These are phyloP conservation scores for Yamadazyma sp. DNA, from an alignment of 805 yeast genomes.

Conservation along the genomic window DNA sequence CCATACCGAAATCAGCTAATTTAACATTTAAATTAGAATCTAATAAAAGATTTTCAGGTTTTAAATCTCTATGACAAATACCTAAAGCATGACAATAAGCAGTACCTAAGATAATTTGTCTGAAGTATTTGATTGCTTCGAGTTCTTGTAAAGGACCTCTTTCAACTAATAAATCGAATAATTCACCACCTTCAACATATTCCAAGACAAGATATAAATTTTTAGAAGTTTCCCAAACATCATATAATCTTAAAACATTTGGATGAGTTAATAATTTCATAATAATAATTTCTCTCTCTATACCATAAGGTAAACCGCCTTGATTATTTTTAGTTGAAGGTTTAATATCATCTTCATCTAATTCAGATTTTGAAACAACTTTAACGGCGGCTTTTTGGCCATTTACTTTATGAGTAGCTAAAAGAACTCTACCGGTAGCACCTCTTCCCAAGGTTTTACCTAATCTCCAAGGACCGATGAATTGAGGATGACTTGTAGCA, in stretches of 20 bases:
- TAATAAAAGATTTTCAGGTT: conserved; percentile 73
- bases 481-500: conserved; percentile 43
- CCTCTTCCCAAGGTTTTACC: conserved; percentile 81
- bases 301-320: conserved; percentile 81
- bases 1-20: conserved; percentile 89
- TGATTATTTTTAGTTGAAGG: conserved; percentile 19
- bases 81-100: conserved; percentile 79
- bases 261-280: conserved; percentile 95
- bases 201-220: conserved; percentile 78
- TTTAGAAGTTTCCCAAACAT: conserved; percentile 96
- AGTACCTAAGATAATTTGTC: conserved; percentile 75
- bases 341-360: conserved; percentile 38
- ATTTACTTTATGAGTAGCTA: conserved; percentile 65
- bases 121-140: conserved; percentile 74
- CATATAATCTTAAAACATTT: conserved; percentile 88
- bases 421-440: conserved; percentile 74
- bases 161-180: conserved; percentile 70
- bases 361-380: conserved; percentile 67
- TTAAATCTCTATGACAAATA: conserved; percentile 77
- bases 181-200: conserved; percentile 86
- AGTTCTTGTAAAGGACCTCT: conserved; percentile 67
- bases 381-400: conserved; percentile 83
- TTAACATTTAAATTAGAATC: conserved; percentile 68
- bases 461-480: conserved; percentile 79
- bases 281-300: conserved; percentile 94